These are phyloP conservation scores for Chaetomiaceae sp. DNA, from an alignment of 2,329 filamentous ascomycete genomes.

Conservation along the genomic window DNA sequence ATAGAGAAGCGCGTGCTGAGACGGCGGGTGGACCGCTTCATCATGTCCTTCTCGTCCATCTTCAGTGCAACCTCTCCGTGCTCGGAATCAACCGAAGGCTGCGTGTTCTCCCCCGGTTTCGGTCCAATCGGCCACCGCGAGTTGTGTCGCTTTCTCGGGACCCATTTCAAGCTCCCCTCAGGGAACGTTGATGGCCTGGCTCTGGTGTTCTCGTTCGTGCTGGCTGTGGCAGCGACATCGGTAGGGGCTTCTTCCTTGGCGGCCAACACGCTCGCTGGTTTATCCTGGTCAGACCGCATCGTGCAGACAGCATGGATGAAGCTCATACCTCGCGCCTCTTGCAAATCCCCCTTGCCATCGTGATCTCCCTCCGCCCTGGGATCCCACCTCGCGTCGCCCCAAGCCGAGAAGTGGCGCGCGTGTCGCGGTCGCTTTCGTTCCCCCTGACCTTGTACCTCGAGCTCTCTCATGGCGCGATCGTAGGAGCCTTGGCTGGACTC, in stretches of 20 bases:
- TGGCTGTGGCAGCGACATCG: not conserved
- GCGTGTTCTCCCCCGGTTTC: slow-evolving; percentile 15
- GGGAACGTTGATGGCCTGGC: slow-evolving; percentile 20
- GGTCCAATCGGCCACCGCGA: slow-evolving; percentile 30
- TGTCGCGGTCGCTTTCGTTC: slow-evolving; percentile 34
- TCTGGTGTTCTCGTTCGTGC: not conserved
- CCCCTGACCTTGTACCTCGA: slow-evolving; percentile 31
- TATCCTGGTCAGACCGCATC: not conserved
- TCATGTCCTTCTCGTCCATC: slow-evolving; percentile 23
- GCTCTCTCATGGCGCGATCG: slow-evolving; percentile 26
- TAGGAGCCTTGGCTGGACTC: slow-evolving; percentile 15
- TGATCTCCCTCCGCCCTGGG: slow-evolving; percentile 1
- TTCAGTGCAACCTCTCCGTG: slow-evolving; percentile 15
- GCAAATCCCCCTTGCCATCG: slow-evolving; percentile 21
- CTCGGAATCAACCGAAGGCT: slow-evolving; percentile 24
- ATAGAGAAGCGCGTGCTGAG: slow-evolving; percentile 29
- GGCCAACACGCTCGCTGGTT: slow-evolving; percentile 12
- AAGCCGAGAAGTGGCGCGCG: slow-evolving; percentile 30
- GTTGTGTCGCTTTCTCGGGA: slow-evolving; percentile 32
- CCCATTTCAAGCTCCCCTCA: slow-evolving; percentile 22
- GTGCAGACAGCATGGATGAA: not conserved
- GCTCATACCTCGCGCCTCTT: slow-evolving; percentile 26
- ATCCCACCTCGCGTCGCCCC: slow-evolving; percentile 31
- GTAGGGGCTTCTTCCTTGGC: slow-evolving; percentile 15
- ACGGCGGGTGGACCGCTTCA: slow-evolving; percentile 26